phyloP scores from a whole-genome alignment of 2,329 filamentous ascomycete genomes.

The Aspergillus alliaceus region DNA sequence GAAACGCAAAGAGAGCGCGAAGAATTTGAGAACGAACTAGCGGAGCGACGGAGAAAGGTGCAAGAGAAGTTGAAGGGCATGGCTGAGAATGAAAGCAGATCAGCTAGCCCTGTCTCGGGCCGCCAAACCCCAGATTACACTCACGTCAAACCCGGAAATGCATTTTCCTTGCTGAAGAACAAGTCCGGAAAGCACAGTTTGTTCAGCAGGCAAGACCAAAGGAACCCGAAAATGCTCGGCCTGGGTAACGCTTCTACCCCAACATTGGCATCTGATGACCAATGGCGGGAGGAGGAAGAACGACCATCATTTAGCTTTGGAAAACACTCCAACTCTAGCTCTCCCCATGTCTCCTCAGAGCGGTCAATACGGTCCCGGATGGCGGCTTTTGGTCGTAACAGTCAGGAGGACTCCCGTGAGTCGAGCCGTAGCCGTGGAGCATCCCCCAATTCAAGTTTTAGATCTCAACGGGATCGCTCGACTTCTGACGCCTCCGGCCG shows the following conservation, averaged over 20 bases:
- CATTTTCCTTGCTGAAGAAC: slow-evolving; percentile 46
- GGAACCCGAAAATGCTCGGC: slow-evolving; percentile 44
- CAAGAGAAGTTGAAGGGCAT: slow-evolving; percentile 49
- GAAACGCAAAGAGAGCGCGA: slow-evolving; percentile 51
- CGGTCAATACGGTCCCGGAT: slow-evolving; percentile 28
- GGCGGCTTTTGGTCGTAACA: slow-evolving; percentile 28
- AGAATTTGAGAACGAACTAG: slow-evolving; percentile 50
- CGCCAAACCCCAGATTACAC: slow-evolving; percentile 34
- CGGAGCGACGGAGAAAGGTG: slow-evolving; percentile 47
- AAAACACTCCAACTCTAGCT: slow-evolving; percentile 39
- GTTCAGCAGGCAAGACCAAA: slow-evolving; percentile 32
- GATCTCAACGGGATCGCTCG: slow-evolving; percentile 52
- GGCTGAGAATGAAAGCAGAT: slow-evolving; percentile 44
- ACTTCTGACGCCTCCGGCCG: slow-evolving; percentile 55
- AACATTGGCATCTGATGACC: slow-evolving; percentile 34
- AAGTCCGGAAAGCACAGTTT: slow-evolving; percentile 38
- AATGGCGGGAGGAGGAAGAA: slow-evolving; percentile 41
- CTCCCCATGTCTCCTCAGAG: slow-evolving; percentile 35
- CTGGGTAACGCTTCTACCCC: slow-evolving; percentile 40
- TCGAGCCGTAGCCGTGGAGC: slow-evolving; percentile 35
- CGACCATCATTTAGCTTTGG: slow-evolving; percentile 28
- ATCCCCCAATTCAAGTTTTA: slow-evolving; percentile 41
- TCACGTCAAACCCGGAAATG: slow-evolving; percentile 37
- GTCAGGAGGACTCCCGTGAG: slow-evolving; percentile 36
- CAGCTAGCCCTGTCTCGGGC: slow-evolving; percentile 43